A percentile compares a stretch with the other conserved stretches of the same genome.
These are phyloP conservation scores for Debaryomyces psychrophilus DNA, from an alignment of 1,139 yeast species.

Conservation along the genomic window DNA sequence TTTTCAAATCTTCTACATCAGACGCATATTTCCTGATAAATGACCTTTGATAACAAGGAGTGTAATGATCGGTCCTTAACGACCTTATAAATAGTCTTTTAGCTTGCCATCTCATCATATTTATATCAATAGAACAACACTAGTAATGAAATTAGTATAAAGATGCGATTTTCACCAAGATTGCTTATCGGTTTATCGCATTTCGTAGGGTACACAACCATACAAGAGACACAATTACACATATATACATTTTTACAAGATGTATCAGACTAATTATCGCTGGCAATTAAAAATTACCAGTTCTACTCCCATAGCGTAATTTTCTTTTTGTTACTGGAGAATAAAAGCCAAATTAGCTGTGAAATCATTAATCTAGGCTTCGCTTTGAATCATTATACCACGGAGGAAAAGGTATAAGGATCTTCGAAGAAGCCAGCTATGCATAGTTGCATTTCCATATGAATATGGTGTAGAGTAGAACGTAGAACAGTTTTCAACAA, in stretches of 20 bases:
- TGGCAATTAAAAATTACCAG: slow-evolving; percentile 21
- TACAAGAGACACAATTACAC: neutral
- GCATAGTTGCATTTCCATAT: neutral
- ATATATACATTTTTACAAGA: slow-evolving; percentile 2
- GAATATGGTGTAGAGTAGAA: neutral
- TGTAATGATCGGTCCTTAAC: neutral
- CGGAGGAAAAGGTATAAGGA: slow-evolving; percentile 52
- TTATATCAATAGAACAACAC: neutral
- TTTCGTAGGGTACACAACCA: neutral
- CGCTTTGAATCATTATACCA: slow-evolving; percentile 73
- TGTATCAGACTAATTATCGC: slow-evolving; percentile 36
- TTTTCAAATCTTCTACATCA: slow-evolving; percentile 37
- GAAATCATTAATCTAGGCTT: slow-evolving; percentile 52
- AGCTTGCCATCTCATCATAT: slow-evolving; percentile 4
- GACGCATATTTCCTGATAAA: slow-evolving; percentile 22
- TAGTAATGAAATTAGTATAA: neutral
- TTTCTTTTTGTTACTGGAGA: slow-evolving; percentile 17
- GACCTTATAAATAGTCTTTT: neutral
- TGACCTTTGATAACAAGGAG: neutral
- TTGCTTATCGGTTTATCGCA: slow-evolving; percentile 7
- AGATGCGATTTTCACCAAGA: neutral
- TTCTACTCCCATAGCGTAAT: slow-evolving; percentile 16
- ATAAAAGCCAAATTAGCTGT: slow-evolving; percentile 33
- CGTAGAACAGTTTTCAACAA: neutral
- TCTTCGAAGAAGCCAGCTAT: slow-evolving; percentile 67